phyloP scores from a whole-genome alignment of 768 basidiomycete species.

The Rubroboletus pulcherrimus region DNA sequence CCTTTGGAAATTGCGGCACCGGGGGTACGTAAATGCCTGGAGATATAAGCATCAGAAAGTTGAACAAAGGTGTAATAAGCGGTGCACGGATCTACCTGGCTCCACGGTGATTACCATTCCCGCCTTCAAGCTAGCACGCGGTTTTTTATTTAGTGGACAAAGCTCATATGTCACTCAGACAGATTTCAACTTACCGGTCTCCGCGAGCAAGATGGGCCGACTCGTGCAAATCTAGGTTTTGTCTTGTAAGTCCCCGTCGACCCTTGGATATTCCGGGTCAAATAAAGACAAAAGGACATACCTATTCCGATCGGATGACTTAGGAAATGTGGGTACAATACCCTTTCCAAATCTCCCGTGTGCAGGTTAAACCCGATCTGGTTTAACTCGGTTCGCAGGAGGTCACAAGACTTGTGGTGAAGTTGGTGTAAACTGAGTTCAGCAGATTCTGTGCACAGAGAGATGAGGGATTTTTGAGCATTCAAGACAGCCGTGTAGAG shows the following conservation, averaged over 20 bases:
- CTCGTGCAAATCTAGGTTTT: constrained; percentile 78
- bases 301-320: constrained; percentile 92
- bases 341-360: constrained; percentile 58
- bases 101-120: constrained; percentile 95
- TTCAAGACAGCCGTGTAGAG: constrained; percentile 78
- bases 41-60: constrained; percentile 1
- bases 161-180: neutral
- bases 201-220: constrained; percentile 58
- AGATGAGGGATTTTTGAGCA: constrained; percentile 65
- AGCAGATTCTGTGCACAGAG: constrained; percentile 53
- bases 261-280: neutral
- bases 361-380: constrained; percentile 48
- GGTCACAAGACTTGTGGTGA: constrained; percentile 66
- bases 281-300: constrained; percentile 30
- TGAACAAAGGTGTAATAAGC: neutral
- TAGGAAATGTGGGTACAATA: constrained; percentile 88
- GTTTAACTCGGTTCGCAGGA: constrained; percentile 68
- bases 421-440: constrained; percentile 68
- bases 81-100: constrained; percentile 49
- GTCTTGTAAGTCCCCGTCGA: constrained; percentile 10
- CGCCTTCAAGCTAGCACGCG: constrained; percentile 51
- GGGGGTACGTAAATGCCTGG: constrained; percentile 87
- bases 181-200: constrained; percentile 41
- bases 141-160: constrained; percentile 6
- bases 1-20: constrained; percentile 70